A percentile compares a stretch with the other conserved stretches of the same genome.
phyloP scores from a whole-genome alignment of 306 rosid genomes.

The Dryas drummondii region DNA sequence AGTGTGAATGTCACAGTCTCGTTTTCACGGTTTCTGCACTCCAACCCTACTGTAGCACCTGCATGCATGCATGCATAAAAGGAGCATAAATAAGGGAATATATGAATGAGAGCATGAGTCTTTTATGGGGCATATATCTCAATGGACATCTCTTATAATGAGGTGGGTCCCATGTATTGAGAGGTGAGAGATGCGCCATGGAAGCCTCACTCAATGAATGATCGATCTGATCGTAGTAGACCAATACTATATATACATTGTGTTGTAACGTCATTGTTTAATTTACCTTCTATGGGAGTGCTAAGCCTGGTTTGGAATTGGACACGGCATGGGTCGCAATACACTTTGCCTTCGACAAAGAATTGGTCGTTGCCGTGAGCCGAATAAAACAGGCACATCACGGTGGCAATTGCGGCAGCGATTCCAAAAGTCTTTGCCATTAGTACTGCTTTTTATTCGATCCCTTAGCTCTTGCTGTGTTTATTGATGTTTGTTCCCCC shows the following conservation, averaged over 20 bases:
- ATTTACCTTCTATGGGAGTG: slow-evolving; percentile 29
- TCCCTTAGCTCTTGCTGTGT: slow-evolving; percentile 18
- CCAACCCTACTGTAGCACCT: slow-evolving; percentile 35
- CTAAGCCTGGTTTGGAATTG: slow-evolving; percentile 45
- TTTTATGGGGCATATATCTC: too few relatives aligned
- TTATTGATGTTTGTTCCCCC: slow-evolving; percentile 13
- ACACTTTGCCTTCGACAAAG: slow-evolving; percentile 42
- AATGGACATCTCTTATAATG: too few relatives aligned
- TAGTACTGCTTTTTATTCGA: background rate
- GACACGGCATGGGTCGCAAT: slow-evolving; percentile 57
- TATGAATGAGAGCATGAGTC: too few relatives aligned
- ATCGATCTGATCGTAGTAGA: too few relatives aligned
- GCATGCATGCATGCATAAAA: background rate
- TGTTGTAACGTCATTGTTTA: too few relatives aligned
- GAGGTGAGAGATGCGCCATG: too few relatives aligned
- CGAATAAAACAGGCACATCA: slow-evolving; percentile 33
- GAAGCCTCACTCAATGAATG: too few relatives aligned
- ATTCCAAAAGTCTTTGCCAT: slow-evolving; percentile 34
- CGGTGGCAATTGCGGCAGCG: slow-evolving; percentile 26
- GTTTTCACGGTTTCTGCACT: slow-evolving; percentile 19
- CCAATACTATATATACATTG: too few relatives aligned
- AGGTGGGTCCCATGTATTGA: too few relatives aligned
- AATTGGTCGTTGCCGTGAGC: slow-evolving; percentile 4
- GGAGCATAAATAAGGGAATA: too few relatives aligned
- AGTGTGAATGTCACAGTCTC: background rate